These are phyloP conservation scores for Corymbia citriodora DNA, from an alignment of 441 rosid genomes.

Conservation along the genomic window DNA sequence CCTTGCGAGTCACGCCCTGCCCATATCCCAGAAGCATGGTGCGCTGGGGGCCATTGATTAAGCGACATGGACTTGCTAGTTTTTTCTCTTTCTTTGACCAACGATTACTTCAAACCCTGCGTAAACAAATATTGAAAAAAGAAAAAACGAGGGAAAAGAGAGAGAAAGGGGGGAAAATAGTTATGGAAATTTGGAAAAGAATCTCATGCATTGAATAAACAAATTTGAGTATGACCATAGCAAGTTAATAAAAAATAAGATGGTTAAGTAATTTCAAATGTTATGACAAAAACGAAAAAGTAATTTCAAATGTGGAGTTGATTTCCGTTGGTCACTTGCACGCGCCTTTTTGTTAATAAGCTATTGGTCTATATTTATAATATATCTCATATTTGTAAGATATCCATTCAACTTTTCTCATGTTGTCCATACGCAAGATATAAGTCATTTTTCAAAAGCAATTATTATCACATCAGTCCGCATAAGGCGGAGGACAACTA, in stretches of 20 bases:
- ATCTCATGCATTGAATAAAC: neutral
- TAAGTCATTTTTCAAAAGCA: too few species aligned
- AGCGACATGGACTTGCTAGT: neutral
- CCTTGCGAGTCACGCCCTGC: neutral
- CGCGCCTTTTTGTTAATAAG: neutral
- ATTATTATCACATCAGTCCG: neutral
- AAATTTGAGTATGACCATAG: neutral
- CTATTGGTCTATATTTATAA: neutral
- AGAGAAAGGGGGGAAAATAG: neutral
- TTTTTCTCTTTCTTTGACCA: neutral
- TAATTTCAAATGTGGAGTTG: neutral
- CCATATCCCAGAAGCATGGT: neutral
- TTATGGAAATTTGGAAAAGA: neutral
- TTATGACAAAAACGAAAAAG: too few species aligned
- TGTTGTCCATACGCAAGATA: neutral
- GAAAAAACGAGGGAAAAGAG: neutral
- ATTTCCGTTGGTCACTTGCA: neutral
- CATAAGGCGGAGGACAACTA: neutral
- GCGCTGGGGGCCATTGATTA: neutral
- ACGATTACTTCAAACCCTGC: neutral
- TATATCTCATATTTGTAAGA: neutral
- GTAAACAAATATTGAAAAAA: neutral
- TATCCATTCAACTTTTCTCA: neutral
- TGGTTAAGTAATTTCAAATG: neutral
- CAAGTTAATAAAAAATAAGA: neutral